Evolutionary conservation across 768 basidiomycete genomes (phyloP).

Genomic region (Crucibulum laeve): DNA sequence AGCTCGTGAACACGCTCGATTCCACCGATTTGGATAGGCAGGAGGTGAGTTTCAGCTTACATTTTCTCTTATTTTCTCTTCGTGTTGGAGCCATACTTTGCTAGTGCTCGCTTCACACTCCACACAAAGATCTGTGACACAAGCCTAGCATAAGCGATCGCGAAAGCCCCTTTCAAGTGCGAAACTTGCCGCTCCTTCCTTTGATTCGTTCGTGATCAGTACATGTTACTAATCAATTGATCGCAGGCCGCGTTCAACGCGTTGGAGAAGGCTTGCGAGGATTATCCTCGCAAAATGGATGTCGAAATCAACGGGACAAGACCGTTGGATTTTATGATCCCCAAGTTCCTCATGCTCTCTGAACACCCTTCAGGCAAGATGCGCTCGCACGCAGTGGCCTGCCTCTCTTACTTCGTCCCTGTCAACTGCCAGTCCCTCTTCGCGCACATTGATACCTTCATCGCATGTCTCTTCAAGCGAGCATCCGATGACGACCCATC

Average conservation of each 20-base stretch:
- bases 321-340: conserved; percentile 94
- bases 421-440: conserved; percentile 84
- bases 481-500: conserved; percentile 93
- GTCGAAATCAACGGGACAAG: conserved; percentile 90
- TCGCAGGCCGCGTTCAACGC: conserved; percentile 86
- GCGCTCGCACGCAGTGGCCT: conserved; percentile 91
- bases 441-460: conserved; percentile 89
- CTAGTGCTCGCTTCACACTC: no score
- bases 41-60: conserved; percentile 59
- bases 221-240: conserved; percentile 10
- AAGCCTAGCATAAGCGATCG: conserved; percentile 1
- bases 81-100: not conserved
- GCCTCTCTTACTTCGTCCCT: conserved; percentile 89
- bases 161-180: conserved; percentile 2
- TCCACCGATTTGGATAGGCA: conserved; percentile 70
- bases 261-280: conserved; percentile 93
- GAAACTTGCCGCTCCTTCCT: conserved; percentile 1
- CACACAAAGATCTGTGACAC: not conserved
- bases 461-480: conserved; percentile 89
- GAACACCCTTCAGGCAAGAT: conserved; percentile 86
- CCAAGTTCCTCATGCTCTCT: conserved; percentile 86
- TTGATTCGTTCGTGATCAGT: conserved; percentile 6
- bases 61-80: conserved; percentile 1
- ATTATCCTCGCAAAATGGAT: conserved; percentile 93
- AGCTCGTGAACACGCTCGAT: conserved; percentile 79